Evolutionary conservation across 2,329 filamentous ascomycete genomes (phyloP).

Genomic region (Pestalotiopsis sp.): DNA sequence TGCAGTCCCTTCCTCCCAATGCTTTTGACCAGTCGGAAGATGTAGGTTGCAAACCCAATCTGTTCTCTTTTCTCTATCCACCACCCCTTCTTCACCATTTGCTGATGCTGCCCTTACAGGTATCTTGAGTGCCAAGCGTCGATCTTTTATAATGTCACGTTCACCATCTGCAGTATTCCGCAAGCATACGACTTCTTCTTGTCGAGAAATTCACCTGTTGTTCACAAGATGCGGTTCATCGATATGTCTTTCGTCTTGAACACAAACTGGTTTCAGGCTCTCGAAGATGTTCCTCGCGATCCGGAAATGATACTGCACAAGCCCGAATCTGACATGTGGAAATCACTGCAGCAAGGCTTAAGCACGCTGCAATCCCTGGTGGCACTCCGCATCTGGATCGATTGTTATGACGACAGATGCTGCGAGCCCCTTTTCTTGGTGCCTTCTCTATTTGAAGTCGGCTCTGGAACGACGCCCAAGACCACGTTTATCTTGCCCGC

Average conservation of each 20-base stretch:
- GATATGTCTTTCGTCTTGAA: not conserved
- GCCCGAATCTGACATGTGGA: slow-evolving; percentile 3
- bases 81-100: not conserved
- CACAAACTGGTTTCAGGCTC: not conserved
- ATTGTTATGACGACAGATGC: slow-evolving; percentile 2
- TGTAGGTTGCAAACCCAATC: slow-evolving; percentile 1
- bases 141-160: not conserved
- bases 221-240: not conserved
- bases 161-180: slow-evolving; percentile 2
- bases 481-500: slow-evolving; percentile 3
- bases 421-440: not conserved
- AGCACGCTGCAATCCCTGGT: not conserved
- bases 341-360: not conserved
- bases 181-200: not conserved
- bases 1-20: not conserved
- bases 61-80: not conserved
- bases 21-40: not conserved
- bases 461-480: not conserved
- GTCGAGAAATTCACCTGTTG: not conserved
- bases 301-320: not conserved
- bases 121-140: slow-evolving; percentile 1
- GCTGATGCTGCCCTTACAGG: not conserved
- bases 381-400: not conserved
- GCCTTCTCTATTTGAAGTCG: not conserved
- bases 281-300: not conserved